Base-by-base conservation (phyloP, 2,329 filamentous ascomycete genomes). In the Beauveria varroae region DNA sequence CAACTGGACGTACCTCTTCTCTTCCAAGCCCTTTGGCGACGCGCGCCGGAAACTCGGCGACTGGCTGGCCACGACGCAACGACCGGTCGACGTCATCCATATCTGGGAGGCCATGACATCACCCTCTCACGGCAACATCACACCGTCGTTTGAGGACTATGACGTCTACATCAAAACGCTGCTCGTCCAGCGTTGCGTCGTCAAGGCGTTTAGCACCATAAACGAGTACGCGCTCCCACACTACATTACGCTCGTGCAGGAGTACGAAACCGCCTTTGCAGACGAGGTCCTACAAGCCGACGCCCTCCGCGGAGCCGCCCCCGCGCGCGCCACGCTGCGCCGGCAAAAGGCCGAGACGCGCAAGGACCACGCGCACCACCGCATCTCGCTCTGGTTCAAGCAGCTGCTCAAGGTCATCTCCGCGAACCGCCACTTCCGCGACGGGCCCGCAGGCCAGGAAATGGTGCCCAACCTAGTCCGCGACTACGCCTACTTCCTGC, bases 1-100 rank as follows among this genome's bases (percentile, higher is more conserved):
- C 18, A 78, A 84, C 63, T 90, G 88, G 82, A 81, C 87, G 0
- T 87, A 85, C 67, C 75, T 89, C 10, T 77, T 86, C 46, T 75
- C 70, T 64, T 75, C 68, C 47, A 77, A 73, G 61, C 73, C 72
- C 53, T 71, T 67, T 41, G 64, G 64, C 53, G 74, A 65, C 59
- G 73, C 75, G 65, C 79, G 77, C 72, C 67, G 65, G 49, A 60
- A 69, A 2, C 68, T 74, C 22, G 68, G 69, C 1, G 69, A 56
- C 50, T 64, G 73, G 47, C 30, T 57, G 1, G 64, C 67, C 47
- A 71, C 73, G 51, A 30, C 74, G 60, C 63, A 86, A 8, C 69
- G 75, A 0, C 52, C 68, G 3, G 64, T 73, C 3, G 75, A 81
- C n/a, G 72, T 88, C 5, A 69, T 77, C 44, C 70, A 75, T 5